Evolutionary conservation across 2,329 filamentous ascomycete genomes (phyloP).

Genomic region (Pseudogymnoascus sp.): DNA sequence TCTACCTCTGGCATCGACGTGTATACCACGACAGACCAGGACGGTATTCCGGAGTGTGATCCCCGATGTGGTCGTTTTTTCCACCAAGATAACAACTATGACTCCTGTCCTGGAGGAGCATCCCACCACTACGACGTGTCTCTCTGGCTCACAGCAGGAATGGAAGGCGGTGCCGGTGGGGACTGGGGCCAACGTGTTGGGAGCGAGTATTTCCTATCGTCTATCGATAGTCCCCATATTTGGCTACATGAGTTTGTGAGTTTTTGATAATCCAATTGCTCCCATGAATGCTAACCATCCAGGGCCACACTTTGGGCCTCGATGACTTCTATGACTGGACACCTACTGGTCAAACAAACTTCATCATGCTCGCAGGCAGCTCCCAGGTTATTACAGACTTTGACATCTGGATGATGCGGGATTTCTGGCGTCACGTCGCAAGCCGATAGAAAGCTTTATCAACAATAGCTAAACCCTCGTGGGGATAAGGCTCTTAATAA

Average conservation of each 20-base stretch:
- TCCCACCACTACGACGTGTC: conserved; percentile 37
- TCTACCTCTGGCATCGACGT: conserved; percentile 30
- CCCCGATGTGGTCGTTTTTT: conserved; percentile 37
- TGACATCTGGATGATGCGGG: conserved; percentile 40
- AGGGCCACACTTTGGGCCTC: conserved; percentile 36
- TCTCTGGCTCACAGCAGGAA: conserved; percentile 40
- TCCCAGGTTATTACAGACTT: conserved; percentile 37
- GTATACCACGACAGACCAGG: conserved; percentile 34
- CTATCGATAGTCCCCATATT: conserved; percentile 35
- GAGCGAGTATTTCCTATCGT: conserved; percentile 35
- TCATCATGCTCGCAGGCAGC: conserved; percentile 39
- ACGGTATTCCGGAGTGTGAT: conserved; percentile 35
- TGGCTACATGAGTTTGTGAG: conserved; percentile 35
- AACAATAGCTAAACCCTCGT: background rate
- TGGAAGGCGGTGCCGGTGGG: conserved; percentile 36
- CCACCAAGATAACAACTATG: conserved; percentile 36
- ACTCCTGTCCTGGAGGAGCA: conserved; percentile 31
- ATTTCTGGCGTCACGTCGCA: conserved; percentile 36
- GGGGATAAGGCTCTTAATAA: too few species aligned
- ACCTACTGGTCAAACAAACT: conserved; percentile 33
- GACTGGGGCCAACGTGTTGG: conserved; percentile 41
- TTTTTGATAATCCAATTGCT: background rate
- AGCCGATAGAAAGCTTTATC: background rate
- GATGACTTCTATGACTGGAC: conserved; percentile 37
- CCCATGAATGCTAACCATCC: background rate